Conservation (phyloP, 2,329 filamentous ascomycete species). For the Botrytis sinoallii region DNA sequence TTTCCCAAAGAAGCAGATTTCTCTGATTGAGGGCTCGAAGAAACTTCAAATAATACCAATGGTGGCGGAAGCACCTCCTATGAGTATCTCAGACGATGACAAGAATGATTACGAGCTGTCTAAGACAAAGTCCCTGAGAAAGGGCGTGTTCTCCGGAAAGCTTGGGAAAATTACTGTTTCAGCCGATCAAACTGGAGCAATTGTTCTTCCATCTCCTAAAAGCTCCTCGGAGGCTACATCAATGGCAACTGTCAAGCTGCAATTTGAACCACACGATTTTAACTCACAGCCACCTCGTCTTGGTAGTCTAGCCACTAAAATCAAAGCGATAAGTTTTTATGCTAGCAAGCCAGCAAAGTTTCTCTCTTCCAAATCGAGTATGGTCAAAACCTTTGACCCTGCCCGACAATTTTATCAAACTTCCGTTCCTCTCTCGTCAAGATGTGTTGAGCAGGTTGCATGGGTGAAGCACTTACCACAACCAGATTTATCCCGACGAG, state of each 20-base stretch:
- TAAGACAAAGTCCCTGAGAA: slow-evolving; percentile 34
- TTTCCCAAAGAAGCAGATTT: slow-evolving; percentile 25
- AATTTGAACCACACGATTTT: slow-evolving; percentile 35
- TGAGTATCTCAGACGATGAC: slow-evolving; percentile 29
- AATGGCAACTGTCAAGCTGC: slow-evolving; percentile 35
- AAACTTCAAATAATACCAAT: slow-evolving; percentile 35
- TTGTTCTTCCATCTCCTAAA: slow-evolving; percentile 33
- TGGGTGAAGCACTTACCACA: slow-evolving; percentile 34
- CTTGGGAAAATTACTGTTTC: slow-evolving; percentile 37
- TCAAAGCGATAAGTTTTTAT: slow-evolving; percentile 35
- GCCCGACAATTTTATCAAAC: slow-evolving; percentile 31
- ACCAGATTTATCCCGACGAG: slow-evolving; percentile 27
- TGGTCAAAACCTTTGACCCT: slow-evolving; percentile 28
- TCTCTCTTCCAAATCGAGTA: slow-evolving; percentile 27
- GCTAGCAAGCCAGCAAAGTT: slow-evolving; percentile 25
- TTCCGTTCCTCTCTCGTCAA: slow-evolving; percentile 32
- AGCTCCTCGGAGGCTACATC: slow-evolving; percentile 25
- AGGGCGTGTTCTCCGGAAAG: slow-evolving; percentile 38
- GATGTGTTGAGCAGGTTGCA: slow-evolving; percentile 35
- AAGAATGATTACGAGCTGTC: slow-evolving; percentile 31
- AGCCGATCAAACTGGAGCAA: slow-evolving; percentile 33
- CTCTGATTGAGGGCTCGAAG: slow-evolving; percentile 29
- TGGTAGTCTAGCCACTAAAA: slow-evolving; percentile 34
- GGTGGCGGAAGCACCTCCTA: slow-evolving; percentile 33
- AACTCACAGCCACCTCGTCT: slow-evolving; percentile 34